Evolutionary conservation across 805 yeast genomes (phyloP), one percentile per base, ranked within the genome.

Genomic region (Sugiyamaella chiloensis): DNA sequence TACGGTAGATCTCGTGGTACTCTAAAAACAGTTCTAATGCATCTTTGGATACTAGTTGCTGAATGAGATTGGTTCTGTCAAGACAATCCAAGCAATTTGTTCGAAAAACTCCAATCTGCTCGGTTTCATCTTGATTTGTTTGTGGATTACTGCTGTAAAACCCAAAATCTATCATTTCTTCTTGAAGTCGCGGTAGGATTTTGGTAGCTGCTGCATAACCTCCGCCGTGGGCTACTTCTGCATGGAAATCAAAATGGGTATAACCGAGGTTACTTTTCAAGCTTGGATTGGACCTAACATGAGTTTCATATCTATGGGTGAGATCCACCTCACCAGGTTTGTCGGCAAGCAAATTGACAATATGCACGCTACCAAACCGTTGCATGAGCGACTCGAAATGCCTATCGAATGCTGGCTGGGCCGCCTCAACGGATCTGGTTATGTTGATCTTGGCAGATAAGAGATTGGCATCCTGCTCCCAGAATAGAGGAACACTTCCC

Each of bases 381-480:
- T 79, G 77, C 50, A 82, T 75, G 24, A 90, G 70, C 20, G 74
- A 73, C 34, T 78, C 76, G 59, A 93, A 87, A 65, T 93, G 99
- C 44, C 79, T 76, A 53, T 85, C 83, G 60, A 91, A 91, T 1
- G 90, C 79, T 0, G 96, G 95, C 60, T 87, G 95, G 0, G 98
- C 83, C 1, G 98, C 98, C 56, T 89, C 98, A 36, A 78, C 67
- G 1, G 96, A 86, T 58, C 99, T 75, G 0, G 97, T 89, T 9
- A 93, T 75, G 35, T 84, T 84, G 42, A 91, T 89, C 61, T 90
- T 93, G 19, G 97, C 96, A 52, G 87, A 83, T n/a, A 93, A 78
- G 52, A 91, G 69, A 2, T 95, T 86, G 1, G 95, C 81, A 60
- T 90, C 97, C 66, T 93, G 99, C 64, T 93, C 99, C 99, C 99